Base-by-base conservation (phyloP, 1,284 basidiomycete species). In the Gomphus sp. region DNA sequence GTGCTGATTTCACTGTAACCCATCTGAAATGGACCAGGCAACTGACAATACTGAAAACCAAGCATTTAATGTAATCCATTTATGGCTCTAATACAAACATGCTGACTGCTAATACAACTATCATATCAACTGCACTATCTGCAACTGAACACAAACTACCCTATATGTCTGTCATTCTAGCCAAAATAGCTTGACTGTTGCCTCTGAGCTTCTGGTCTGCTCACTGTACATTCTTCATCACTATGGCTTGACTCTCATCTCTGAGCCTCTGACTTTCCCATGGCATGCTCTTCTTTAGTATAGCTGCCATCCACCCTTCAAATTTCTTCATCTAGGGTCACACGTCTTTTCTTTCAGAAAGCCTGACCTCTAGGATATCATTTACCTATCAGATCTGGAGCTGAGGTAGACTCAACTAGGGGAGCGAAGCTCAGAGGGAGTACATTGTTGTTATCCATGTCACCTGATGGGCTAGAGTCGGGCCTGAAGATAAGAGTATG, bases 291-390 rank as follows among this genome's bases (percentile, higher is more conserved):
- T 22, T 65, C 65, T 34, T 63, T 64, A 63, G 69, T 70, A 41
- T 72, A 63, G 18, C 63, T 65, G 44, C 71, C 69, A n/a, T 73
- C 71, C 1, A 80, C 82, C 52, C 68, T 71, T 18, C 76, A 77
- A 18, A 89, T 61, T 68, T 89, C 87, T 59, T 87, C 77, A 58
- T 87, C 83, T 11, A 89, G 72, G 1, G 85, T 88, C 56, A 73
- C 71, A 53, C 77, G 73, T n/a, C 71, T 66, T 57, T 66, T 69
- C 12, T 52, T 62, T 50, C 69, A 70, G 49, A 62, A 63, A 55
- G 66, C 56, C 51, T 58, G 50, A 10, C 34, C 28, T 22, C 52
- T 28, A 28, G 36, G 37, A 34, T 25, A 31, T 41, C 52, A 43
- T 7, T 36, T 44, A n/a, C 55, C 31, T 11, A 57, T 28, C 16